Evolutionary conservation across 345 rosid genomes (phyloP).

Genomic region (Linum usitatissimum): DNA sequence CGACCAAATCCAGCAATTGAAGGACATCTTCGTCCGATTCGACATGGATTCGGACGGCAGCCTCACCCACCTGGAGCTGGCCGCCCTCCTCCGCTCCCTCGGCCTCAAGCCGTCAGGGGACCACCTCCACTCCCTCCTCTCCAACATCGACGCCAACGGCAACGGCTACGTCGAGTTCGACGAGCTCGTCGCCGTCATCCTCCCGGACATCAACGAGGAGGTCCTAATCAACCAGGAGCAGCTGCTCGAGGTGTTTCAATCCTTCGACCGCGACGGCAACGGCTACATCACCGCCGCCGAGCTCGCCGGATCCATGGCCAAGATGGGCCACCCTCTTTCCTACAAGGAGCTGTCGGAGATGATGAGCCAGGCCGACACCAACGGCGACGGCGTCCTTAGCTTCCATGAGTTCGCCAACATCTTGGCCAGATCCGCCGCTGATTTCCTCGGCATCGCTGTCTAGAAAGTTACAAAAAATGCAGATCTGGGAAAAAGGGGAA

Average conservation of each 20-base stretch:
- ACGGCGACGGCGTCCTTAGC: conserved; percentile 87
- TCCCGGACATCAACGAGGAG: conserved; percentile 63
- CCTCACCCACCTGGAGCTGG: conserved; percentile 77
- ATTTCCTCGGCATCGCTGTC: conserved; percentile 52
- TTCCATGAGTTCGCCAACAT: conserved; percentile 63
- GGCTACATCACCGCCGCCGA: conserved; percentile 40
- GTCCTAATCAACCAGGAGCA: conserved; percentile 36
- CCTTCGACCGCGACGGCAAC: conserved; percentile 39
- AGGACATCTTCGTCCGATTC: conserved; percentile 73
- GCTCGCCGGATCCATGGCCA: conserved; percentile 38
- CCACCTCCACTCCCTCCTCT: conserved; percentile 44
- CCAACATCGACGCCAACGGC: conserved; percentile 66
- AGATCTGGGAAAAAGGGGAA: no score
- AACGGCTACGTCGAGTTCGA: conserved; percentile 77
- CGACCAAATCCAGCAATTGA: conserved; percentile 61
- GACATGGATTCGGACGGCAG: conserved; percentile 87
- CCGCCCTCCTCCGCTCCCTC: conserved; percentile 76
- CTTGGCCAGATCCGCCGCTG: conserved; percentile 72
- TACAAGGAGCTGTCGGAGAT: conserved; percentile 63
- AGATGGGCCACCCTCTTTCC: conserved; percentile 42
- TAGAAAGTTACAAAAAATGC: no score
- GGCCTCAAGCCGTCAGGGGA: conserved; percentile 84
- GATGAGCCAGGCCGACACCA: conserved; percentile 81
- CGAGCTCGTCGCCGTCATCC: conserved; percentile 51
- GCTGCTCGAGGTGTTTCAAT: conserved; percentile 27